Base-by-base conservation (phyloP, 2,329 filamentous ascomycete species). In the Chaetomiaceae sp. region DNA sequence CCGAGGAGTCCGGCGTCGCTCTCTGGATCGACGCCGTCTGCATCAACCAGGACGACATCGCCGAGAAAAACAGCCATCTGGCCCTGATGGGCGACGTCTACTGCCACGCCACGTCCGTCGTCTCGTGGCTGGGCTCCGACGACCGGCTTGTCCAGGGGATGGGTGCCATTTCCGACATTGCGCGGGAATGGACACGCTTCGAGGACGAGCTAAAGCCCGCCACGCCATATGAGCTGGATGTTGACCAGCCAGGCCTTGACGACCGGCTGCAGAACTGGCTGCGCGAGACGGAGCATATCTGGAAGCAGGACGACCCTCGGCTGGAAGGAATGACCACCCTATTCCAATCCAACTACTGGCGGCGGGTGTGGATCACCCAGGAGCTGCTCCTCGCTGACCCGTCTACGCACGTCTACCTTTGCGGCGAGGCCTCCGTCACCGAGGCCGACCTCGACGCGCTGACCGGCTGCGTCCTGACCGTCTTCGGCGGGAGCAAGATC, bases 11-110 rank as follows among this genome's bases (percentile, higher is more conserved):
- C 6, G 27, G 33, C 37, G 17, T 19, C 5, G 20, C 44, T 6
- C 37, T 51, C 3, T 47, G 49, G 49, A 47, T 51, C 21, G 49
- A 51, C 39, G n/a, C n/a, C n/a, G n/a, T n/a, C n/a, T n/a, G n/a
- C n/a, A n/a, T n/a, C n/a, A n/a, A n/a, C n/a, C n/a, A 51, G 43
- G 37, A 47, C 4, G 44, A 45, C 13, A 30, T 47, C 4, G 7
- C 12, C 13, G 43, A 51, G 12, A 33, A 34, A 9, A 51, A 47
- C 44, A 21, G 25, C 12, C 49, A 47, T 27, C 35, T 51, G 13
- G 19, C 13, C 5, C 37, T 47, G 8, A 51, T 51, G 49, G 49
- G 49, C 5, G 49, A 43, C 21, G 25, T 48, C 14, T 48, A 44
- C 27, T 33, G 40, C 21, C 8, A 20, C 19, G 43, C 43, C 5